These are phyloP conservation scores for Earliella scabrosa DNA, from an alignment of 1,284 basidiomycete species.

Conservation along the genomic window DNA sequence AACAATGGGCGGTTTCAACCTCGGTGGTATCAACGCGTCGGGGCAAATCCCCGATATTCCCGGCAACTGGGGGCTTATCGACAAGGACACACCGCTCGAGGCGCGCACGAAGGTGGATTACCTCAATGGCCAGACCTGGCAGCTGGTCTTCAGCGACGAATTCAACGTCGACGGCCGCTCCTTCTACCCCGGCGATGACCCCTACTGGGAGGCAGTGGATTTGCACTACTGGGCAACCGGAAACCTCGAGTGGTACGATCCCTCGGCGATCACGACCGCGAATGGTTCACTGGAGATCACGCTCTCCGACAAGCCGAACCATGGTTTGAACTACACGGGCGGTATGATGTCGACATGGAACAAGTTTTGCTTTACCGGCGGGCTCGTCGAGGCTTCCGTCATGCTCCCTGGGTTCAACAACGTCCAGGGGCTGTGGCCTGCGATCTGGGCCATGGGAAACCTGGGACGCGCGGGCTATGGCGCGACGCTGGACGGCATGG, in stretches of 20 bases:
- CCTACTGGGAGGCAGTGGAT: constrained; percentile 72
- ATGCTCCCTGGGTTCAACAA: constrained; percentile 77
- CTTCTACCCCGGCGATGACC: constrained; percentile 71
- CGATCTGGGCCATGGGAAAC: constrained; percentile 59
- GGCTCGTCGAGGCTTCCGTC: constrained; percentile 72
- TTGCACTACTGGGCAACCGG: constrained; percentile 67
- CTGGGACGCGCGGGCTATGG: constrained; percentile 62
- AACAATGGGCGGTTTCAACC: constrained; percentile 68
- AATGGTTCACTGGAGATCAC: constrained; percentile 83
- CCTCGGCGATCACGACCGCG: constrained; percentile 77
- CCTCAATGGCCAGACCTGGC: constrained; percentile 49
- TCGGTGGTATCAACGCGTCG: constrained; percentile 80
- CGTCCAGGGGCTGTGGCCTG: constrained; percentile 55
- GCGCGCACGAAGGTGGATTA: constrained; percentile 64
- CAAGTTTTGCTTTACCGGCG: constrained; percentile 94
- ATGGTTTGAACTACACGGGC: constrained; percentile 78
- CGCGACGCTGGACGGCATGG: constrained; percentile 57
- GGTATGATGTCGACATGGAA: constrained; percentile 81
- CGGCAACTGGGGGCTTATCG: constrained; percentile 74
- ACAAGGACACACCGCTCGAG: constrained; percentile 70
- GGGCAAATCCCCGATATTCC: constrained; percentile 71
- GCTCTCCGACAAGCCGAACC: constrained; percentile 62
- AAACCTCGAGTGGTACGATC: constrained; percentile 77
- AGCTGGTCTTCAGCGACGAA: constrained; percentile 88
- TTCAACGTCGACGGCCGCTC: constrained; percentile 82